phyloP scores from a whole-genome alignment of 1,284 basidiomycete species.

The Ustilago cynodontis region DNA sequence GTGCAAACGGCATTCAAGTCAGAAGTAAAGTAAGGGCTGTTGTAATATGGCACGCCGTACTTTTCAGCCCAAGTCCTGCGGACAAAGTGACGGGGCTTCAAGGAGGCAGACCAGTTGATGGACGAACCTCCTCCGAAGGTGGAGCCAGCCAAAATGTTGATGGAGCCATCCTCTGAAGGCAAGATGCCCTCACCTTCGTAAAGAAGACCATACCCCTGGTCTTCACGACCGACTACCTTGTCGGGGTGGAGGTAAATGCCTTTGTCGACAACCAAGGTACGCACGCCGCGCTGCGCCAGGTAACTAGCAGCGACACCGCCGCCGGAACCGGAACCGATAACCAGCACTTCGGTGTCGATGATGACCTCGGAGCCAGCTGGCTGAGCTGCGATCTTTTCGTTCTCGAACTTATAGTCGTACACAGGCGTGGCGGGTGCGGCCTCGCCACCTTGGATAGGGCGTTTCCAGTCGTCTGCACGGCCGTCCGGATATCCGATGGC shows the following conservation, averaged over 20 bases:
- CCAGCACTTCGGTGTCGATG: slow-evolving; percentile 65
- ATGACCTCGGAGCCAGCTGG: slow-evolving; percentile 54
- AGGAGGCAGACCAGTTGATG: slow-evolving; percentile 73
- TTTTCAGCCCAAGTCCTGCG: slow-evolving; percentile 71
- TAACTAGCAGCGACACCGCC: slow-evolving; percentile 70
- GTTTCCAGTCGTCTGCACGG: slow-evolving; percentile 59
- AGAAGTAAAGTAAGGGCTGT: slow-evolving; percentile 67
- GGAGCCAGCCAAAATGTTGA: slow-evolving; percentile 71
- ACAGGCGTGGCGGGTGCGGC: slow-evolving; percentile 26
- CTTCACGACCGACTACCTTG: slow-evolving; percentile 68
- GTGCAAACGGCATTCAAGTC: slow-evolving; percentile 70
- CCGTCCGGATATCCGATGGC: slow-evolving; percentile 67
- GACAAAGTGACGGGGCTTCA: slow-evolving; percentile 70
- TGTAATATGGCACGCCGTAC: slow-evolving; percentile 70
- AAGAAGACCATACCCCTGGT: slow-evolving; percentile 69
- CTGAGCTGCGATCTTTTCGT: slow-evolving; percentile 59
- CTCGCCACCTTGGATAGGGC: slow-evolving; percentile 28
- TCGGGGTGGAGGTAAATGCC: slow-evolving; percentile 70
- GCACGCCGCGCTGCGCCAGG: slow-evolving; percentile 69
- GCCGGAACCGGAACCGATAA: slow-evolving; percentile 72
- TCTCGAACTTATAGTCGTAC: slow-evolving; percentile 65
- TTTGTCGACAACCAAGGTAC: slow-evolving; percentile 72
- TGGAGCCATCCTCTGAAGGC: slow-evolving; percentile 69
- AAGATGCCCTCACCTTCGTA: slow-evolving; percentile 71
- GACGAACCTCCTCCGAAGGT: slow-evolving; percentile 72